Evolutionary conservation across 106 monocot genomes (phyloP).

Genomic region (Xerophyta viscosa): DNA sequence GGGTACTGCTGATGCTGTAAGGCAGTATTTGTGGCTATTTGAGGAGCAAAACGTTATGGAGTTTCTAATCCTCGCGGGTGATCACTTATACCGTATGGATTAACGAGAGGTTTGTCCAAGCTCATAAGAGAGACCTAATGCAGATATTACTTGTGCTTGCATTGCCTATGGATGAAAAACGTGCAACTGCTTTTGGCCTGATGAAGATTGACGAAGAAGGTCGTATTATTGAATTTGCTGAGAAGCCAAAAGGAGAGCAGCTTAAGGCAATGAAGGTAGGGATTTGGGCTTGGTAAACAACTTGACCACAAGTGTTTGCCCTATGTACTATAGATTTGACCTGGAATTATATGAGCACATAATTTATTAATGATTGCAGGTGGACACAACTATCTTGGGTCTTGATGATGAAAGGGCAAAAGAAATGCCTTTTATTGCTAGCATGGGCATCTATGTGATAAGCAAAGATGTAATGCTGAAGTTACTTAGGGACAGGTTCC

Average conservation of each 20-base stretch:
- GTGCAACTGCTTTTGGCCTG: constrained; percentile 88
- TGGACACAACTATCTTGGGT: constrained; percentile 91
- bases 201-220: constrained; percentile 99
- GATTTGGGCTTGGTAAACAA: too few relatives aligned
- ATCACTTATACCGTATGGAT: constrained; percentile 97
- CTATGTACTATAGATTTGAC: too few relatives aligned
- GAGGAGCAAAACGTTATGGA: constrained; percentile 96
- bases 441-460: constrained; percentile 98
- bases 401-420: constrained; percentile 86
- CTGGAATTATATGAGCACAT: too few relatives aligned
- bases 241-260: constrained; percentile 91
- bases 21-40: constrained; percentile 93
- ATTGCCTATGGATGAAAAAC: constrained; percentile 86
- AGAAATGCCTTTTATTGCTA: constrained; percentile 90
- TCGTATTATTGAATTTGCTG: constrained; percentile 85
- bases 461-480: constrained; percentile 89
- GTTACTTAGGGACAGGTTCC: constrained; percentile 75
- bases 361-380: constrained; percentile 27
- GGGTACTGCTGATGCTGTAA: constrained; percentile 98
- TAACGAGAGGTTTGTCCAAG: constrained; percentile 96
- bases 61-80: constrained; percentile 82
- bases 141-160: constrained; percentile 94
- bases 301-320: too few relatives aligned
- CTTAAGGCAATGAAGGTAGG: constrained; percentile 91
- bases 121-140: constrained; percentile 80